Percentiles rank a stretch among this genome's conserved stretches.
Conservation (phyloP, 495 filamentous ascomycete species). For the Oidiodendron maius region DNA sequence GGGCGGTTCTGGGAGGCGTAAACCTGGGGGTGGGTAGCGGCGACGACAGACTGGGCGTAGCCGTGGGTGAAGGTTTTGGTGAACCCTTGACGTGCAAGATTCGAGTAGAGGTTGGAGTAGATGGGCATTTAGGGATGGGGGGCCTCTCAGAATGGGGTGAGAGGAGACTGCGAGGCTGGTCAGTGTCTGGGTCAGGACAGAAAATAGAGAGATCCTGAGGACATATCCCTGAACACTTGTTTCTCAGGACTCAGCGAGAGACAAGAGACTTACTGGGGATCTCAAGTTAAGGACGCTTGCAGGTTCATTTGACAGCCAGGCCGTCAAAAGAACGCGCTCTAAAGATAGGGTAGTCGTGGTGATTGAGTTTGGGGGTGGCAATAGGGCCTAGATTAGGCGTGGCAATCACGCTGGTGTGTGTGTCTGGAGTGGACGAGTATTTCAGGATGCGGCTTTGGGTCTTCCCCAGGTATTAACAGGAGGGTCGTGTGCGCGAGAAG, state of each 20-base stretch:
- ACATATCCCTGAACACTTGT: too few species aligned
- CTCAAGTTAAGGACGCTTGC: slow-evolving; percentile 41
- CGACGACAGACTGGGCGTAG: slow-evolving; percentile 96
- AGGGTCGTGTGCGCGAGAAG: too few species aligned
- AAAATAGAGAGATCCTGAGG: too few species aligned
- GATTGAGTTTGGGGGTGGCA: too few species aligned
- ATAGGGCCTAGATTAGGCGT: slow-evolving; percentile 15
- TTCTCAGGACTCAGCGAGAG: too few species aligned
- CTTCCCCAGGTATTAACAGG: too few species aligned
- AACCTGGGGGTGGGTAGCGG: slow-evolving; percentile 81
- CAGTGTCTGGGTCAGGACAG: too few species aligned
- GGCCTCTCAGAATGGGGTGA: slow-evolving; percentile 23
- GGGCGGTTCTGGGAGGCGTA: slow-evolving; percentile 62
- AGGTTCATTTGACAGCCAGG: slow-evolving; percentile 68
- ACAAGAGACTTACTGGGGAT: slow-evolving; percentile 20
- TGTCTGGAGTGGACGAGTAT: not conserved
- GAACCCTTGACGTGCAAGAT: slow-evolving; percentile 95
- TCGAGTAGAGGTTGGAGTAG: slow-evolving; percentile 57
- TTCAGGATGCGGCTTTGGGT: not conserved
- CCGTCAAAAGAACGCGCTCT: slow-evolving; percentile 65
- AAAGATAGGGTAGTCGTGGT: slow-evolving; percentile 13
- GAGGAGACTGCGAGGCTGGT: slow-evolving; percentile 32
- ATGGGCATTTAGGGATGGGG: slow-evolving; percentile 53
- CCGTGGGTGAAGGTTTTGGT: slow-evolving; percentile 94
- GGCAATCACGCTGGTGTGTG: not conserved